Conservation (phyloP, 805 yeast species). For the Metschnikowia aberdeeniae region DNA sequence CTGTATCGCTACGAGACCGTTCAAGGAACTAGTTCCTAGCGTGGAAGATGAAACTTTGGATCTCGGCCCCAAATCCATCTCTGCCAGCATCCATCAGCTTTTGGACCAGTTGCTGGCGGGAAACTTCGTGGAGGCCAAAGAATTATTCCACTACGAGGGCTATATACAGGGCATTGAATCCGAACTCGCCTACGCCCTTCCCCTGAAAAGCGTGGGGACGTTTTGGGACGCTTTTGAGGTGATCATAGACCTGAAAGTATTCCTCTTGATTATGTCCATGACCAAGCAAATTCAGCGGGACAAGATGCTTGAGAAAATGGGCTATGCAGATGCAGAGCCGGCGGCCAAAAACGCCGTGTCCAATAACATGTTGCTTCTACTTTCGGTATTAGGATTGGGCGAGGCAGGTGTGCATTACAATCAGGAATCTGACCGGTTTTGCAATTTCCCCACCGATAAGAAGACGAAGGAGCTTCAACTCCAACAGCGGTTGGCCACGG, state of each 20-base stretch:
- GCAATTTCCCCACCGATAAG: constrained; percentile 15
- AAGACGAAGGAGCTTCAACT: constrained; percentile 14
- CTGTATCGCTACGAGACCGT: constrained; percentile 26
- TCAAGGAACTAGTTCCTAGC: constrained; percentile 19
- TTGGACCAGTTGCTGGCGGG: constrained; percentile 22
- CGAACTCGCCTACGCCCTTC: constrained; percentile 10
- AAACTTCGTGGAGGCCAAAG: constrained; percentile 17
- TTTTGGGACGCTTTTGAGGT: constrained; percentile 22
- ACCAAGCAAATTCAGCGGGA: constrained; percentile 21
- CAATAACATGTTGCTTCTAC: constrained; percentile 21
- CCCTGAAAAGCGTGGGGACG: constrained; percentile 8
- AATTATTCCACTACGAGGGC: constrained; percentile 1
- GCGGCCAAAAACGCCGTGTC: constrained; percentile 12
- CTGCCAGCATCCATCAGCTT: constrained; percentile 9
- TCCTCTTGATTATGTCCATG: constrained; percentile 26
- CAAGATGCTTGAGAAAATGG: constrained; percentile 25
- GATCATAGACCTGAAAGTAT: constrained; percentile 31
- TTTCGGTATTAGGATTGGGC: constrained; percentile 26
- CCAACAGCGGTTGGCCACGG: constrained; percentile 11
- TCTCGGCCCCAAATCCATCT: constrained; percentile 10
- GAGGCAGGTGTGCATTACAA: constrained; percentile 26
- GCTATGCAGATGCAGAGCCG: constrained; percentile 18
- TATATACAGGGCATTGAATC: constrained; percentile 5
- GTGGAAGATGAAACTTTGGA: constrained; percentile 20
- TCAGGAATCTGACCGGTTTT: constrained; percentile 22